Evolutionary conservation across 2,329 filamentous ascomycete species (phyloP).

Genomic region (Mariannaea sp.): DNA sequence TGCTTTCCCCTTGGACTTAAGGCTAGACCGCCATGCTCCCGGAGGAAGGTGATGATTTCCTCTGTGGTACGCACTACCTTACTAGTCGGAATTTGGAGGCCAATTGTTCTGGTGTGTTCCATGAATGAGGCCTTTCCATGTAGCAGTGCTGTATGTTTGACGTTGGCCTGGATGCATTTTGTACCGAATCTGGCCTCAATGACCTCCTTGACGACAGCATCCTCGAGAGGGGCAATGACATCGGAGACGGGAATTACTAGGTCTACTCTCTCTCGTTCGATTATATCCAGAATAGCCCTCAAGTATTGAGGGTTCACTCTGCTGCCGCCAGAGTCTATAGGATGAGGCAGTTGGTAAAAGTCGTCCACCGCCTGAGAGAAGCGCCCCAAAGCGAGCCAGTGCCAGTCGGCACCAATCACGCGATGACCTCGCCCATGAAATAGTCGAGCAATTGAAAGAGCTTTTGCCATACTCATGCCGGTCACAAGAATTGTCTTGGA

Average conservation of each 20-base stretch:
- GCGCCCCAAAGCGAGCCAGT: slow-evolving; percentile 56
- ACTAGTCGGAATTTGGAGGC: slow-evolving; percentile 58
- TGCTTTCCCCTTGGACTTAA: slow-evolving; percentile 38
- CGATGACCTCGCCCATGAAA: slow-evolving; percentile 68
- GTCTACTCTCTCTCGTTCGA: slow-evolving; percentile 64
- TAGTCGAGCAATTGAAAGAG: slow-evolving; percentile 66
- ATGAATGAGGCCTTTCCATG: slow-evolving; percentile 71
- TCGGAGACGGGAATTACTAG: slow-evolving; percentile 77
- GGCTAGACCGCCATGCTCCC: slow-evolving; percentile 33
- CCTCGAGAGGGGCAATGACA: slow-evolving; percentile 67
- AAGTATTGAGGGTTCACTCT: slow-evolving; percentile 56
- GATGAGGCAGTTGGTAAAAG: slow-evolving; percentile 56
- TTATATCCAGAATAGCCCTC: slow-evolving; percentile 59
- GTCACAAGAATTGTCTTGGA: slow-evolving; percentile 67
- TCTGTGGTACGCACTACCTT: slow-evolving; percentile 57
- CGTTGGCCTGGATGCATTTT: slow-evolving; percentile 66
- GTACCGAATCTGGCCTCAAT: slow-evolving; percentile 63
- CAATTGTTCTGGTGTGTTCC: slow-evolving; percentile 57
- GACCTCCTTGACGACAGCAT: slow-evolving; percentile 66
- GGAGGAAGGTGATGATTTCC: slow-evolving; percentile 59
- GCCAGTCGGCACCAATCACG: slow-evolving; percentile 74
- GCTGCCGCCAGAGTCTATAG: slow-evolving; percentile 16
- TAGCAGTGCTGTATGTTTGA: slow-evolving; percentile 59
- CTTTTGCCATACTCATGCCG: slow-evolving; percentile 74
- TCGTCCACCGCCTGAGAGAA: slow-evolving; percentile 60